phyloP scores from a whole-genome alignment of 371 early-diverging fungal genomes.

The Mortierella sp. region DNA sequence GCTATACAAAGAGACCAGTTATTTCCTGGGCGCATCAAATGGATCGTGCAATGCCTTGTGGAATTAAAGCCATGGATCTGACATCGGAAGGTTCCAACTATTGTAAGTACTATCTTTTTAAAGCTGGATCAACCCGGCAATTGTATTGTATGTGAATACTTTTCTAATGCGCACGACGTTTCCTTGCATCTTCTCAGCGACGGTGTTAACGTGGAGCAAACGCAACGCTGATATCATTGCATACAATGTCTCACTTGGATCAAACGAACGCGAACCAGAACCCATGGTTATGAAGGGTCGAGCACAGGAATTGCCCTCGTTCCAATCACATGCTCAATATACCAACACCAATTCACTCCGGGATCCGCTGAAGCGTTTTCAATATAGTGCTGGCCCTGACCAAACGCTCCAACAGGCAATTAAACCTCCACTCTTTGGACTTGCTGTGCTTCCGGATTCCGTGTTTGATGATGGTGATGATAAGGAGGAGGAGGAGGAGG shows the following conservation, averaged over 20 bases:
- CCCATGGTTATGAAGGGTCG: constrained; percentile 25
- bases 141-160: not conserved
- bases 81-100: not conserved
- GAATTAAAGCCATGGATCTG: constrained; percentile 39
- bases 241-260: constrained; percentile 33
- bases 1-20: constrained; percentile 40
- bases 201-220: constrained; percentile 35
- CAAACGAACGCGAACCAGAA: constrained; percentile 1
- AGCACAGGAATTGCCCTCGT: constrained; percentile 36
- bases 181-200: constrained; percentile 15
- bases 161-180: not conserved
- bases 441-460: constrained; percentile 16
- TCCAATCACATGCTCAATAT: constrained; percentile 48
- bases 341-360: constrained; percentile 36
- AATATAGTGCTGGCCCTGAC: not conserved
- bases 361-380: constrained; percentile 20
- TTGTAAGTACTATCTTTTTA: constrained; percentile 13
- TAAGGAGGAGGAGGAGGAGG: constrained; percentile 14
- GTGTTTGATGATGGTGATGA: not conserved
- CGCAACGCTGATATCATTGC: constrained; percentile 41
- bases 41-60: constrained; percentile 39
- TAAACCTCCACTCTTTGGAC: constrained; percentile 41
- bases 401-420: constrained; percentile 14
- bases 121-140: not conserved
- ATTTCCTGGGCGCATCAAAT: constrained; percentile 44